phyloP scores from a whole-genome alignment of 2,329 filamentous ascomycete genomes.

The Daldinia sp. region DNA sequence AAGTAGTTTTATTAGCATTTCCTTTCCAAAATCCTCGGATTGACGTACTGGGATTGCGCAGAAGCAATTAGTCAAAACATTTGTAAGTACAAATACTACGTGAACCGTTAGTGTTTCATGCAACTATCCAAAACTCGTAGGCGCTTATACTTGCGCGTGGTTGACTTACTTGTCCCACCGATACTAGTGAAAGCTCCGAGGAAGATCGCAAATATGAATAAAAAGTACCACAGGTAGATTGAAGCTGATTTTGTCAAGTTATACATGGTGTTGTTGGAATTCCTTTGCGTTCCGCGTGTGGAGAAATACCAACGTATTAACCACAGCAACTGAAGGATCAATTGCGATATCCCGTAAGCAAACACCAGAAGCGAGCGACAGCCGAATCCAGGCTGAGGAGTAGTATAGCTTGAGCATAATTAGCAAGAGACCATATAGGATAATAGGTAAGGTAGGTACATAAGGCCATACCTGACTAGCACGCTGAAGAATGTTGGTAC shows the following conservation, averaged over 20 bases:
- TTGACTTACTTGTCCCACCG: constrained; percentile 1
- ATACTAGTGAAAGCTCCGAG: constrained; percentile 3
- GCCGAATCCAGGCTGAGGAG: constrained; percentile 23
- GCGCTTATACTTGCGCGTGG: background rate
- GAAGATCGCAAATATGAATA: background rate
- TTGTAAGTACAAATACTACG: constrained; percentile 6
- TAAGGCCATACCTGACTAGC: constrained; percentile 24
- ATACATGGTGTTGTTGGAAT: background rate
- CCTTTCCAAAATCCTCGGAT: background rate
- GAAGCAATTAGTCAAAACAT: constrained; percentile 8
- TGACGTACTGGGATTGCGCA: background rate
- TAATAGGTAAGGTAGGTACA: background rate
- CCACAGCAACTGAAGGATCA: constrained; percentile 25
- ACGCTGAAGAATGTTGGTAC: constrained; percentile 21
- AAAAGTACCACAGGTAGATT: constrained; percentile 1
- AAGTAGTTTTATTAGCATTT: background rate
- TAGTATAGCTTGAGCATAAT: constrained; percentile 22
- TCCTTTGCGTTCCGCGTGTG: background rate
- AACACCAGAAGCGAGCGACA: constrained; percentile 27
- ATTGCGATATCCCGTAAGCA: constrained; percentile 18
- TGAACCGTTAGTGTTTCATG: no score
- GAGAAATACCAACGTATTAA: constrained; percentile 4
- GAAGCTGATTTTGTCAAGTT: background rate
- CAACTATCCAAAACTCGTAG: no score
- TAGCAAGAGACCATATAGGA: background rate